These are phyloP conservation scores for Tuber aestivum DNA, from an alignment of 495 filamentous ascomycete species.

Conservation along the genomic window DNA sequence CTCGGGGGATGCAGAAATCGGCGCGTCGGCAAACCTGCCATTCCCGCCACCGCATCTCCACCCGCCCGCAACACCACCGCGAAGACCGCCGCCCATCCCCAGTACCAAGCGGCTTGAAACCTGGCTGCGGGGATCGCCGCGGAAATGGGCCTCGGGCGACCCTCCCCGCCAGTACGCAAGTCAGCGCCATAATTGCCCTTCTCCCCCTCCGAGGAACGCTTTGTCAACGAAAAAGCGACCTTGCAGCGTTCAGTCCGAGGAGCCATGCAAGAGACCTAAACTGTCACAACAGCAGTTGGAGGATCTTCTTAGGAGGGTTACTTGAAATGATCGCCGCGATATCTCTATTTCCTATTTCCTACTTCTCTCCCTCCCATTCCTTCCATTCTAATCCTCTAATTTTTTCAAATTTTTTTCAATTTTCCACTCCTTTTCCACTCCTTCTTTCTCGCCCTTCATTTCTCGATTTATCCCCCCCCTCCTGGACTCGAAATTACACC, in stretches of 20 bases:
- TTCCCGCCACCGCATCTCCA: neutral
- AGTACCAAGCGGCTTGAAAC: neutral
- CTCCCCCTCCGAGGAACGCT: neutral
- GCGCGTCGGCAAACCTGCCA: neutral
- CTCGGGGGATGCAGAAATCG: neutral
- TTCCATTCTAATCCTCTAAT: neutral
- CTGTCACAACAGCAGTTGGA: neutral
- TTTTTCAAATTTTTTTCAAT: neutral
- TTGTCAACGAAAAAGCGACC: neutral
- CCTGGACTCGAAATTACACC: neutral
- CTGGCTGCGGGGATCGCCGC: neutral
- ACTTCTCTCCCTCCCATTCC: neutral
- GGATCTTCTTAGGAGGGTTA: neutral
- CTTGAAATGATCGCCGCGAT: neutral
- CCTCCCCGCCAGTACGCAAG: neutral
- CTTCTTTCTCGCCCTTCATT: neutral
- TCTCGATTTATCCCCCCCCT: neutral
- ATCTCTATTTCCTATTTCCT: neutral
- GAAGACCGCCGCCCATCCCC: neutral
- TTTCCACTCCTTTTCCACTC: neutral
- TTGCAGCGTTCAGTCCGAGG: neutral
- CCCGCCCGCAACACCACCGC: neutral
- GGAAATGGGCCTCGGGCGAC: neutral
- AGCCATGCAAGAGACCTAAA: neutral
- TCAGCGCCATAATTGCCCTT: neutral